Percentiles rank a stretch among this genome's conserved stretches.
Evolutionary conservation across 495 filamentous ascomycete genomes (phyloP).

Genomic region (Xylaria longipes): DNA sequence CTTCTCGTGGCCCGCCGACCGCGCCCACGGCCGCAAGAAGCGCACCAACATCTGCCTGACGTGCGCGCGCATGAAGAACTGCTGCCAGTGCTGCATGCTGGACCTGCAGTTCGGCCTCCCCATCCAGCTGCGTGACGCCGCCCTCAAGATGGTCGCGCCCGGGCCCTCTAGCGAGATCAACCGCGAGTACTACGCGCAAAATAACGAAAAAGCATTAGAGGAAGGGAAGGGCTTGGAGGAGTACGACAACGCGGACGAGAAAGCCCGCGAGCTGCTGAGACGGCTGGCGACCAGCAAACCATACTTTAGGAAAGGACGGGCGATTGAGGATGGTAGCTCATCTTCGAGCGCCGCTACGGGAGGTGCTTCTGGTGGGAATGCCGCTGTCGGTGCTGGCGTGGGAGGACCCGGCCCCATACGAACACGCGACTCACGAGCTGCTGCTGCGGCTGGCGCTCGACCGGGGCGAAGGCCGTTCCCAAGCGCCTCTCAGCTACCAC

Average conservation of each 20-base stretch:
- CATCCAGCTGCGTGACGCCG: slow-evolving; percentile 93
- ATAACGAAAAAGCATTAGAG: slow-evolving; percentile 93
- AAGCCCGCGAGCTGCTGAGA: slow-evolving; percentile 85
- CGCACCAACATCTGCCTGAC: slow-evolving; percentile 93
- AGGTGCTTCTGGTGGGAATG: slow-evolving; percentile 49
- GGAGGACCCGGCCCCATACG: slow-evolving; percentile 72
- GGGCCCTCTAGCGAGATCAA: slow-evolving; percentile 91
- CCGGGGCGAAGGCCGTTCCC: slow-evolving; percentile 66
- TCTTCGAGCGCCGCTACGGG: slow-evolving; percentile 45
- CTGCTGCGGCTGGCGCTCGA: slow-evolving; percentile 54
- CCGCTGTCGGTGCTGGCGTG: slow-evolving; percentile 52
- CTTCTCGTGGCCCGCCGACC: slow-evolving; percentile 90
- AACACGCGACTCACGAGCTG: slow-evolving; percentile 65
- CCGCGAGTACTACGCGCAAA: slow-evolving; percentile 95
- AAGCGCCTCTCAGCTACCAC: slow-evolving; percentile 74
- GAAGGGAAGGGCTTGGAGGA: slow-evolving; percentile 82
- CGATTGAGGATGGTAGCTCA: slow-evolving; percentile 62
- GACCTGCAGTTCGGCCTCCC: slow-evolving; percentile 94
- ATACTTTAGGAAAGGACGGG: slow-evolving; percentile 84
- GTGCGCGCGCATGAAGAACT: slow-evolving; percentile 93
- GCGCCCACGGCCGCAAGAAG: slow-evolving; percentile 83
- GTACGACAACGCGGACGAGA: slow-evolving; percentile 97
- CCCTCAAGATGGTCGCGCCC: slow-evolving; percentile 93
- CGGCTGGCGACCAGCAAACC: slow-evolving; percentile 89
- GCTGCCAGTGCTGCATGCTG: slow-evolving; percentile 98